Evolutionary conservation across 805 yeast species (phyloP).

Genomic region (Kodamaea lidongshanica): DNA sequence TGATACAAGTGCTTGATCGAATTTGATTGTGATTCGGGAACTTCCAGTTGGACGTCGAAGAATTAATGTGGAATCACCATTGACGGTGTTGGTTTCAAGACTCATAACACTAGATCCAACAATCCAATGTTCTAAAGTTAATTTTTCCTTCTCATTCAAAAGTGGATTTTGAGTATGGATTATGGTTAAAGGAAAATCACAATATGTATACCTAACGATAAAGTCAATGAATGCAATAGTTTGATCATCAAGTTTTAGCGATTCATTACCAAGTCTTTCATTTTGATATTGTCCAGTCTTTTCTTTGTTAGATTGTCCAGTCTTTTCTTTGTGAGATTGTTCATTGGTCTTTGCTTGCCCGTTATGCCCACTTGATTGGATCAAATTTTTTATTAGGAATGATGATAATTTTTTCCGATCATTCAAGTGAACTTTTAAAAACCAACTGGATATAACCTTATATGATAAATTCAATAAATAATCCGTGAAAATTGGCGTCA

Average conservation of each 20-base stretch:
- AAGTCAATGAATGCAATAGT: constrained; percentile 63
- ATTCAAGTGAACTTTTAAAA: constrained; percentile 51
- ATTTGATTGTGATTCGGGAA: constrained; percentile 38
- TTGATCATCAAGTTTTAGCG: constrained; percentile 38
- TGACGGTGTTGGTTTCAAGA: constrained; percentile 45
- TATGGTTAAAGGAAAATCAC: constrained; percentile 53
- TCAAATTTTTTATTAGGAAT: constrained; percentile 54
- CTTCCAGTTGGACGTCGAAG: constrained; percentile 67
- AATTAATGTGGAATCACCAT: constrained; percentile 47
- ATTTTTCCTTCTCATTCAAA: constrained; percentile 9
- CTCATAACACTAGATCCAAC: constrained; percentile 53
- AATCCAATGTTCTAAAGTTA: constrained; percentile 46
- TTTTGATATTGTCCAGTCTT: no score
- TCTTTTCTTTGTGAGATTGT: constrained; percentile 16
- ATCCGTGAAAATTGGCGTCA: constrained; percentile 48
- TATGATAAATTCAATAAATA: constrained; percentile 62
- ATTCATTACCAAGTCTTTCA: no score
- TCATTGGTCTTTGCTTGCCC: no score
- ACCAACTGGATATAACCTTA: constrained; percentile 66
- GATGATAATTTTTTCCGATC: constrained; percentile 57
- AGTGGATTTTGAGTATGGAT: constrained; percentile 10
- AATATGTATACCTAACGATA: constrained; percentile 57
- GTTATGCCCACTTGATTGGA: no score
- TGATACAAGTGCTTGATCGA: constrained; percentile 14
- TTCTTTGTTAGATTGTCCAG: no score